Evolutionary conservation across 306 rosid species (phyloP).

Genomic region (Gynostemma pentaphyllum): DNA sequence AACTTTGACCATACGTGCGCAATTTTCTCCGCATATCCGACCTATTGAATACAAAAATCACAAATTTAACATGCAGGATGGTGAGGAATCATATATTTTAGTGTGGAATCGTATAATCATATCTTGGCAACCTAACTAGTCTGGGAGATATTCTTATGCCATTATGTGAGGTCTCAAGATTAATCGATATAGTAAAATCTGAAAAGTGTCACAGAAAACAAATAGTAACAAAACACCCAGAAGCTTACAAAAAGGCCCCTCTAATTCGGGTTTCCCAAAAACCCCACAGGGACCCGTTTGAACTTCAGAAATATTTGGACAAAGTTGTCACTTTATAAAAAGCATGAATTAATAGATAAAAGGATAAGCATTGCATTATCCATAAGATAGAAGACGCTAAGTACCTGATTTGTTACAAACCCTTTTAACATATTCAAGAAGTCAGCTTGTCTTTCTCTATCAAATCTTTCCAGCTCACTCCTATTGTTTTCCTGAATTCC

Average conservation of each 20-base stretch:
- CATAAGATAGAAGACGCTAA: neutral
- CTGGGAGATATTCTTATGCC: no score
- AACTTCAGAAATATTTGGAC: neutral
- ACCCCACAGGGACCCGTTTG: neutral
- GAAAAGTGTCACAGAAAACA: no score
- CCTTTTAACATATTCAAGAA: conserved; percentile 91
- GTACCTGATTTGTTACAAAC: conserved; percentile 85
- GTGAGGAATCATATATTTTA: no score
- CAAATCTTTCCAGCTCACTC: conserved; percentile 85
- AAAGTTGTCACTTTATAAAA: neutral
- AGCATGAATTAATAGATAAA: neutral
- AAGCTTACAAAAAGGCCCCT: no score
- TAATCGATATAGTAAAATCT: no score
- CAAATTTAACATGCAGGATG: neutral
- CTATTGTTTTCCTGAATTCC: conserved; percentile 74
- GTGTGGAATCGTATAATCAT: neutral
- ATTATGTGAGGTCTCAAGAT: no score
- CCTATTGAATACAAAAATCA: conserved; percentile 25
- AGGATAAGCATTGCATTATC: neutral
- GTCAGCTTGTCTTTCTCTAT: conserved; percentile 68
- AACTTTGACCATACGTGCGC: conserved; percentile 84
- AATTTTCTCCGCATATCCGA: conserved; percentile 87
- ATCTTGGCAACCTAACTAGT: no score
- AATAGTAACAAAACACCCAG: no score
- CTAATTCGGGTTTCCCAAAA: no score